Evolutionary conservation across 106 monocot species (phyloP).

Genomic region (Acorus calamus): DNA sequence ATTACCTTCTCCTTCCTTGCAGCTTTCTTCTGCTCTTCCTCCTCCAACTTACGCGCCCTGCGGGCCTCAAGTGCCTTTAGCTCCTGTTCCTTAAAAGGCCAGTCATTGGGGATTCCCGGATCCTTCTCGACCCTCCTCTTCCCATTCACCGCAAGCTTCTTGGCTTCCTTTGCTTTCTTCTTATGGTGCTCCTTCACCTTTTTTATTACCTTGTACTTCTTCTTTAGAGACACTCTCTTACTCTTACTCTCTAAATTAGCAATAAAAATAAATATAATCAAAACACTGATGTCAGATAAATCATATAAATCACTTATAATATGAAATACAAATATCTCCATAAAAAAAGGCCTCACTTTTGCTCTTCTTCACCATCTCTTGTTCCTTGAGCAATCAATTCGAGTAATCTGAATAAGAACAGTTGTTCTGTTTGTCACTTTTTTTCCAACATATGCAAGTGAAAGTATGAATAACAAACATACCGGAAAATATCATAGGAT

Average conservation of each 20-base stretch:
- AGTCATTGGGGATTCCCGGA: conserved; percentile 96
- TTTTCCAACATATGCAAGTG: too few species aligned
- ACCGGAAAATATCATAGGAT: too few species aligned
- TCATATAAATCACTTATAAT: too few species aligned
- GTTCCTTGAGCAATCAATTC: too few species aligned
- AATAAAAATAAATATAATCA: neutral
- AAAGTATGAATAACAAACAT: too few species aligned
- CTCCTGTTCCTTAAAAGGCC: conserved; percentile 98
- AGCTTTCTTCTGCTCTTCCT: conserved; percentile 85
- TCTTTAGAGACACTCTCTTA: conserved; percentile 64
- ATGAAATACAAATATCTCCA: neutral
- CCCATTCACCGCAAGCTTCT: conserved; percentile 51
- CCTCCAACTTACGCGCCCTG: conserved; percentile 56
- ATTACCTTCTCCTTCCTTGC: conserved; percentile 85
- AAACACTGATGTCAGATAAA: neutral
- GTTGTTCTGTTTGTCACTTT: too few species aligned
- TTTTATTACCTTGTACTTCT: conserved; percentile 80
- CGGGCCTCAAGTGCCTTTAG: conserved; percentile 75
- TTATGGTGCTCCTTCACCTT: conserved; percentile 83
- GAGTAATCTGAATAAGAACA: too few species aligned
- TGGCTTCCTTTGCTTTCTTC: conserved; percentile 81
- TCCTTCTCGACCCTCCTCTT: conserved; percentile 91
- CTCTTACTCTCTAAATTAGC: conserved; percentile 73
- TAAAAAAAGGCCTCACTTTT: conserved; percentile 35
- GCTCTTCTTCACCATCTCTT: conserved; percentile 69